Conservation (phyloP, 192 early-diverging fungal genomes). For the Lobosporangium transversale region DNA sequence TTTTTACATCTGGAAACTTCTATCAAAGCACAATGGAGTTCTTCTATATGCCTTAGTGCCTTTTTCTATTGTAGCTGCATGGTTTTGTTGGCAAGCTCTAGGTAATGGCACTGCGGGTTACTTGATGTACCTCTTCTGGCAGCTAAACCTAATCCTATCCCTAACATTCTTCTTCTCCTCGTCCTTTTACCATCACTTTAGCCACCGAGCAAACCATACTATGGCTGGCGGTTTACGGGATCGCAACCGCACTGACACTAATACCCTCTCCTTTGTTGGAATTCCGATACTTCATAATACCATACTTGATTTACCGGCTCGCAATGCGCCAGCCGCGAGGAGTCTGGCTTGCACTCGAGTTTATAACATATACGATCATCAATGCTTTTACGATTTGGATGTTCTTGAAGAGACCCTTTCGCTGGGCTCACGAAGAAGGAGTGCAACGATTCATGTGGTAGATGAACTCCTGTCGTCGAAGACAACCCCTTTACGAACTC, state of each 20-base stretch:
- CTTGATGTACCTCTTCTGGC: not conserved
- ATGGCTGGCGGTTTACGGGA: conserved; percentile 63
- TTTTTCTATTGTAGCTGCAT: conserved; percentile 63
- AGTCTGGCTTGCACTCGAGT: conserved; percentile 45
- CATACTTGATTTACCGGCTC: conserved; percentile 78
- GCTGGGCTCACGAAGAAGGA: conserved; percentile 72
- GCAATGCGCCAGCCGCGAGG: conserved; percentile 60
- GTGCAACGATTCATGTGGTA: conserved; percentile 96
- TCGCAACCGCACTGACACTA: conserved; percentile 68
- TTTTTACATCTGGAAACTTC: conserved; percentile 93
- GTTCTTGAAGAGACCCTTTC: conserved; percentile 82
- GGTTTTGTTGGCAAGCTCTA: conserved; percentile 52
- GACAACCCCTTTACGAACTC: too few species aligned
- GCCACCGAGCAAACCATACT: conserved; percentile 58
- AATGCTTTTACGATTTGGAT: conserved; percentile 78
- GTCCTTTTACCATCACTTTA: too few species aligned
- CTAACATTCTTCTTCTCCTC: not conserved
- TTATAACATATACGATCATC: conserved; percentile 62
- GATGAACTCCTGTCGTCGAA: too few species aligned
- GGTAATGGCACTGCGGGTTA: conserved; percentile 56
- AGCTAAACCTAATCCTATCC: not conserved
- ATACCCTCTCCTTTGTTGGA: conserved; percentile 94
- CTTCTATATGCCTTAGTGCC: conserved; percentile 73
- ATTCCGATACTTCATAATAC: conserved; percentile 95
- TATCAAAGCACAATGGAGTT: conserved; percentile 67